These are phyloP conservation scores for Tetracentron sinense DNA, from an alignment of 164 flowering plant species.

Conservation along the genomic window DNA sequence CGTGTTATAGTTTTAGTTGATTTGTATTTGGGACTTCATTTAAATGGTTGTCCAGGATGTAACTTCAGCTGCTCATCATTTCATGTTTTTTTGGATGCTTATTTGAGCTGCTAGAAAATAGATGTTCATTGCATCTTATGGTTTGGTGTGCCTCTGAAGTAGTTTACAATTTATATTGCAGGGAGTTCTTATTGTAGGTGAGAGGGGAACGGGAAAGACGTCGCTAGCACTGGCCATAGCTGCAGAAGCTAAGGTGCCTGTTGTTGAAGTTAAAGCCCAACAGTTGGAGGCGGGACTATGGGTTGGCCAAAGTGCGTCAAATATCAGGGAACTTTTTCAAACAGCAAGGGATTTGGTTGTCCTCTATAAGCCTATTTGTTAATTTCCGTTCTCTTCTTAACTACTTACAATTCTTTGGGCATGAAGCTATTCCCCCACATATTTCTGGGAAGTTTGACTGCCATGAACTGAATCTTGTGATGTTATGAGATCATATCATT, in stretches of 20 bases:
- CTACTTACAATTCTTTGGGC: not conserved
- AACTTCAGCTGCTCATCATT: not conserved
- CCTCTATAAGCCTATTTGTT: conserved; percentile 5
- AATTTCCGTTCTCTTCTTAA: not conserved
- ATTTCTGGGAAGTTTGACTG: not conserved
- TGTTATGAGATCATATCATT: not conserved
- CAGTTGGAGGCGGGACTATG: conserved; percentile 89
- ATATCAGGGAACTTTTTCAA: conserved; percentile 90
- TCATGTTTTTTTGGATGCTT: not conserved
- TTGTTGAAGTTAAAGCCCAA: conserved; percentile 82
- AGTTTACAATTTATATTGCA: conserved; percentile 29
- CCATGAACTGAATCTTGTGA: not conserved
- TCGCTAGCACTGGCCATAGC: conserved; percentile 91
- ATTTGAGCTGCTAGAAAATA: not conserved
- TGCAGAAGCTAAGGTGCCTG: conserved; percentile 91
- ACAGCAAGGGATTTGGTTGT: conserved; percentile 92
- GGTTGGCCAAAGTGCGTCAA: conserved; percentile 98
- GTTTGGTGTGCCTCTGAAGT: not conserved
- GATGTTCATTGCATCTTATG: not conserved
- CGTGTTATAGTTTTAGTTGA: not conserved
- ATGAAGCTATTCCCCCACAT: not conserved
- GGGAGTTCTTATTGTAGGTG: conserved; percentile 98
- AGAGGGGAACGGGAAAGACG: conserved; percentile 92
- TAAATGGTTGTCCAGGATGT: no score
- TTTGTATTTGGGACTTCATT: not conserved